Percentiles rank a stretch among this genome's conserved stretches.
Conservation (phyloP, 225 moss, liverwort and hornwort genomes). For the Thuidium tamariscinum region DNA sequence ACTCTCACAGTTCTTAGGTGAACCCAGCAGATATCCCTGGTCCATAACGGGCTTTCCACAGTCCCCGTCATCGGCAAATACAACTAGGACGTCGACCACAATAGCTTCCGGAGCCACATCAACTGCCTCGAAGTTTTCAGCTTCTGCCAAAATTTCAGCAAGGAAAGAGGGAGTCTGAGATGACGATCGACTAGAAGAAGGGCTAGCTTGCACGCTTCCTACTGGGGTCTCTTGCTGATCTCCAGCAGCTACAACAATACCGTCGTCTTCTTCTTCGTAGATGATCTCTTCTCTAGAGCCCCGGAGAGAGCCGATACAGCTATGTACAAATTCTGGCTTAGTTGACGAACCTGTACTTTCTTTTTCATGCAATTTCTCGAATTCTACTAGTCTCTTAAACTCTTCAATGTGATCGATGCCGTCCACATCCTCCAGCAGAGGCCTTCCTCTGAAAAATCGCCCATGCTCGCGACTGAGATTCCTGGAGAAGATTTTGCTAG, state of each 20-base stretch:
- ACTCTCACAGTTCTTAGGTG: neutral
- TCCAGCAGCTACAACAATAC: neutral
- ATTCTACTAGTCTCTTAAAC: conserved; percentile 15
- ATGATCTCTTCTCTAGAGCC: conserved; percentile 8
- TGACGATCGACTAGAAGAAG: neutral
- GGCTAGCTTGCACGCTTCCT: neutral
- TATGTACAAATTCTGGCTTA: conserved; percentile 1
- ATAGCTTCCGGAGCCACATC: neutral
- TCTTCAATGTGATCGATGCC: conserved; percentile 13
- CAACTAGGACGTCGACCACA: neutral
- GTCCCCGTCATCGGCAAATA: neutral
- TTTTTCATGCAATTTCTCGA: conserved; percentile 11
- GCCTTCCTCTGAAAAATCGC: conserved; percentile 13
- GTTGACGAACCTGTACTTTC: neutral
- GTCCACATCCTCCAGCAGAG: conserved; percentile 5
- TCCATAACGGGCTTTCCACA: neutral
- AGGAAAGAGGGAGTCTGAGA: conserved; percentile 13
- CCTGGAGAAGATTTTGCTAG: conserved; percentile 13
- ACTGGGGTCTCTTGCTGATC: neutral
- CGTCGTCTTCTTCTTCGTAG: conserved; percentile 5
- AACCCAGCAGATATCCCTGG: neutral
- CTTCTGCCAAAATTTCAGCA: conserved; percentile 1
- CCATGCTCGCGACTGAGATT: conserved; percentile 13
- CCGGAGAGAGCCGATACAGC: neutral
- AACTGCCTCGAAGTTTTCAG: neutral